phyloP scores from a whole-genome alignment of 345 rosid species.

The Populus nigra region DNA sequence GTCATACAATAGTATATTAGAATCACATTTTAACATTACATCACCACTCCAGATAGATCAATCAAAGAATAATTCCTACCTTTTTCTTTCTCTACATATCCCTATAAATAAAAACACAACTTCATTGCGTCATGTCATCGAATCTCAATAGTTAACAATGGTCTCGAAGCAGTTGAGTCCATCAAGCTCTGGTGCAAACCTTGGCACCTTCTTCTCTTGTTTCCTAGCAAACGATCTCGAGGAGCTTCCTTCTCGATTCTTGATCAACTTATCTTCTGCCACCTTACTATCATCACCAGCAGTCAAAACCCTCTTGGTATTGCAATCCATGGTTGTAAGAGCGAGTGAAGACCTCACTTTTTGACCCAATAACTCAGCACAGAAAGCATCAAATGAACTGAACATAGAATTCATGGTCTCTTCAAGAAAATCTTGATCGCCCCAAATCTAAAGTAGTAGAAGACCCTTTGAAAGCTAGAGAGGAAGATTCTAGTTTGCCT shows the following conservation, averaged over 20 bases:
- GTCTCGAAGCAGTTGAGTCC: slow-evolving; percentile 78
- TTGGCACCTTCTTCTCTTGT: slow-evolving; percentile 29
- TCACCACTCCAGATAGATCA: neutral
- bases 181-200: slow-evolving; percentile 61
- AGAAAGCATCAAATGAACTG: slow-evolving; percentile 62
- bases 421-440: neutral
- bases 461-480: neutral
- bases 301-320: neutral
- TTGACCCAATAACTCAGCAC: slow-evolving; percentile 56
- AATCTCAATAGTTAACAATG: slow-evolving; percentile 26
- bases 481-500: neutral
- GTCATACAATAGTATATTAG: neutral
- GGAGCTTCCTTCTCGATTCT: neutral
- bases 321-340: neutral
- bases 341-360: slow-evolving; percentile 27
- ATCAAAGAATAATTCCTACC: neutral
- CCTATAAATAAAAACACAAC: neutral
- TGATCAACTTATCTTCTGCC: neutral
- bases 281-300: neutral
- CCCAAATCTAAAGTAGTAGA: neutral
- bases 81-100: neutral
- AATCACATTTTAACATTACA: neutral
- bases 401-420: slow-evolving; percentile 69
- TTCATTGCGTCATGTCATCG: too few relatives aligned
- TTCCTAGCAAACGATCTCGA: neutral